A percentile compares a stretch with the other conserved stretches of the same genome.
Conservation (phyloP, 495 filamentous ascomycete species). For the Penicillium antarcticum region DNA sequence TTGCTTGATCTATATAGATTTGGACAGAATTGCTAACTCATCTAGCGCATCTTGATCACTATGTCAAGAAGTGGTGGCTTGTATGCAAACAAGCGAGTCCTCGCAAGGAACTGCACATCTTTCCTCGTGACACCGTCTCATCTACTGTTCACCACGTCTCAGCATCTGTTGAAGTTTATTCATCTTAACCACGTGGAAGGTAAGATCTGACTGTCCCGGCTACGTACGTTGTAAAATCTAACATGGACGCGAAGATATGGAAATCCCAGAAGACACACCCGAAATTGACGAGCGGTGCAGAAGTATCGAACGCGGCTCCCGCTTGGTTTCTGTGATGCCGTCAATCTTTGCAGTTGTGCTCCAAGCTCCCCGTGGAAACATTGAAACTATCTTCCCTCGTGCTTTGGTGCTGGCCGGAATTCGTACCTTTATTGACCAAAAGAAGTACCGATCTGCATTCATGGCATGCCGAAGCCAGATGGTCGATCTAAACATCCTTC, state of each 20-base stretch:
- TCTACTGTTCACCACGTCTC: slow-evolving; percentile 86
- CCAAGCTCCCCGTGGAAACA: slow-evolving; percentile 92
- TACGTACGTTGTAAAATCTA: not conserved
- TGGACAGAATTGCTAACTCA: slow-evolving; percentile 13
- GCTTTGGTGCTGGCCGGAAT: slow-evolving; percentile 90
- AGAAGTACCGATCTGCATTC: slow-evolving; percentile 81
- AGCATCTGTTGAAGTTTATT: slow-evolving; percentile 89
- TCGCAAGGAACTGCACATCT: slow-evolving; percentile 86
- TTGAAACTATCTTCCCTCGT: slow-evolving; percentile 92
- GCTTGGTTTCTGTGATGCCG: slow-evolving; percentile 85
- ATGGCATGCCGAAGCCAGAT: slow-evolving; percentile 83
- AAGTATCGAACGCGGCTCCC: slow-evolving; percentile 84
- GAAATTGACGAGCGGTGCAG: slow-evolving; percentile 90
- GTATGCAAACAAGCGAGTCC: slow-evolving; percentile 67
- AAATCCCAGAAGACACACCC: slow-evolving; percentile 82
- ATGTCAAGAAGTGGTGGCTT: slow-evolving; percentile 72
- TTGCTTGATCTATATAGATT: not conserved
- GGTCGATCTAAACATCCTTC: slow-evolving; percentile 98
- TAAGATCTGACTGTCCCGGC: slow-evolving; percentile 29
- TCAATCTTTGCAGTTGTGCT: slow-evolving; percentile 76
- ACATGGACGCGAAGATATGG: slow-evolving; percentile 52
- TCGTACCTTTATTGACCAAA: slow-evolving; percentile 69
- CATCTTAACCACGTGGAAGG: slow-evolving; percentile 69
- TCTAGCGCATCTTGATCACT: slow-evolving; percentile 36
- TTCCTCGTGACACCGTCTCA: slow-evolving; percentile 79